Conservation (phyloP, 2,329 filamentous ascomycete genomes). For the Cordyceps cicadae region DNA sequence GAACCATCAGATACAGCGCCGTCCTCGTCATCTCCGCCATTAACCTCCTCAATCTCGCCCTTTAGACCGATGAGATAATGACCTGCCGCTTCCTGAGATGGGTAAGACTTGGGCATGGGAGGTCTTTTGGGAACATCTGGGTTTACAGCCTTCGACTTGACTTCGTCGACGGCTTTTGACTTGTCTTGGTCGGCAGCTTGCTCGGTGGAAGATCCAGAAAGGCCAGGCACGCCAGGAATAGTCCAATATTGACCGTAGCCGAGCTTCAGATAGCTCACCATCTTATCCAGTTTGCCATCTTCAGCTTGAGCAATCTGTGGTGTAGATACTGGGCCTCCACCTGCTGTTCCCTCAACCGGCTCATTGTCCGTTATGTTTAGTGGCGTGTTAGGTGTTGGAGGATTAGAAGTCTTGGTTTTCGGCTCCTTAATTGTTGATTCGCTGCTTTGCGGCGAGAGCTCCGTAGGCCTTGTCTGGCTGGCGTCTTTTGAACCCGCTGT, state of each 20-base stretch:
- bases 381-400: neutral
- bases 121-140: constrained; percentile 9
- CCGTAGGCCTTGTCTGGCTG: neutral
- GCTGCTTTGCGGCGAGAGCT: neutral
- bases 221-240: constrained; percentile 25
- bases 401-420: neutral
- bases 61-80: constrained; percentile 61
- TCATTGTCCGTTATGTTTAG: neutral
- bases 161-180: constrained; percentile 2
- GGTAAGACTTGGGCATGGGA: constrained; percentile 11
- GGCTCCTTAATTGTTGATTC: neutral
- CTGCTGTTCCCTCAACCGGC: neutral
- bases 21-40: constrained; percentile 23
- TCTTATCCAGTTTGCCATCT: constrained; percentile 40
- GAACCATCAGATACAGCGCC: constrained; percentile 23
- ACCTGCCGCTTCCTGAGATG: constrained; percentile 28
- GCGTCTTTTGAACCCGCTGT: neutral
- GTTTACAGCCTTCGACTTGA: neutral
- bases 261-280: constrained; percentile 57
- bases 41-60: constrained; percentile 50
- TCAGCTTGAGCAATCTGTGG: constrained; percentile 16
- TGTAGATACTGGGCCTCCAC: neutral
- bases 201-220: constrained; percentile 8
- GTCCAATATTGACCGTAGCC: constrained; percentile 62
- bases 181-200: constrained; percentile 13